These are phyloP conservation scores for Lathyrus oleraceus DNA, from an alignment of 306 rosid genomes.

Conservation along the genomic window DNA sequence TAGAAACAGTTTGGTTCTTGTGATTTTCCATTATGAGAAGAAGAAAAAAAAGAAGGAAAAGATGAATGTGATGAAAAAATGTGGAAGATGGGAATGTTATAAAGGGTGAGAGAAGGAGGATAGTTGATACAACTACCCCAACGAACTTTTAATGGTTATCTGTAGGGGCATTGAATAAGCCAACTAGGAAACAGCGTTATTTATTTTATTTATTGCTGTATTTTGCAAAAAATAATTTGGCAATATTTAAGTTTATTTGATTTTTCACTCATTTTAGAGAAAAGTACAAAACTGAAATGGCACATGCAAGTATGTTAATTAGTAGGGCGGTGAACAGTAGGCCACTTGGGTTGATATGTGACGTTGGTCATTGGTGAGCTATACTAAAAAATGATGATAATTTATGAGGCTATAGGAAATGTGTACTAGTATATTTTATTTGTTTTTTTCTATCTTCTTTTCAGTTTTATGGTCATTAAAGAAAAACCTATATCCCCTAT, in stretches of 20 bases:
- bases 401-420: not conserved
- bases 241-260: not conserved
- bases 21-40: conserved; percentile 25
- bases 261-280: not conserved
- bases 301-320: conserved; percentile 38
- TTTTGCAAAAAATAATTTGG: conserved; percentile 18
- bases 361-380: conserved; percentile 44
- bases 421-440: not conserved
- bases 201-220: not conserved
- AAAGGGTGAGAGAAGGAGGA: conserved; percentile 35
- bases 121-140: conserved; percentile 91
- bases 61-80: conserved; percentile 25
- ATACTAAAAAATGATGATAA: conserved; percentile 1
- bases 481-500: not conserved
- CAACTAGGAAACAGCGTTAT: conserved; percentile 31
- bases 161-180: conserved; percentile 43
- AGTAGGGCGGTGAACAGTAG: conserved; percentile 27
- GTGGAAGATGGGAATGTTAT: conserved; percentile 35
- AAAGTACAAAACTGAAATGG: not conserved
- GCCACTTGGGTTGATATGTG: conserved; percentile 28
- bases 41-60: not conserved
- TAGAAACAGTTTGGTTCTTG: conserved; percentile 32
- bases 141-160: conserved; percentile 74
- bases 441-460: not conserved
- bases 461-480: not conserved